phyloP scores from a whole-genome alignment of 2,329 filamentous ascomycete species.

The Cercospora berteroae region DNA sequence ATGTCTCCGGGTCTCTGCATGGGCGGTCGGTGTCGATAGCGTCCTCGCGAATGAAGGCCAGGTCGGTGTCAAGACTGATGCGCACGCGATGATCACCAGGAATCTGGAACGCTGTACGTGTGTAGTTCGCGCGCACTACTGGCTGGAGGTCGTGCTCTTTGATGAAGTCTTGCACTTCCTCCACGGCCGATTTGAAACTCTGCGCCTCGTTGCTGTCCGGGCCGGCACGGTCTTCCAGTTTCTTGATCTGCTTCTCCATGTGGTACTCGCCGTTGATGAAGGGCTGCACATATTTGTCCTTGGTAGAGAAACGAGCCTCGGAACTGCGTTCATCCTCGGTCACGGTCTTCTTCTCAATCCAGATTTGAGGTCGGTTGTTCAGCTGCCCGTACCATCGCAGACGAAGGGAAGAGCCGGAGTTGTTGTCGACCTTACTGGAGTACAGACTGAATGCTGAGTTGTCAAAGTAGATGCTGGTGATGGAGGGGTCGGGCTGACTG shows the following conservation, averaged over 20 bases:
- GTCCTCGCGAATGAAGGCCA: constrained; percentile 79
- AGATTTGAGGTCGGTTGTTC: constrained; percentile 72
- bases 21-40: constrained; percentile 77
- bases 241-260: constrained; percentile 85
- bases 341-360: constrained; percentile 85
- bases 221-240: constrained; percentile 75
- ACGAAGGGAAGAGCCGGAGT: constrained; percentile 77
- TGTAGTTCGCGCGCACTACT: constrained; percentile 86
- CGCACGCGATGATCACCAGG: constrained; percentile 86
- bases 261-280: constrained; percentile 86
- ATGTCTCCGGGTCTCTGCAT: constrained; percentile 81
- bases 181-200: constrained; percentile 67
- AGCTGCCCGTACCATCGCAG: constrained; percentile 91
- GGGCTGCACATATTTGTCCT: constrained; percentile 87
- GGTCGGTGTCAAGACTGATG: constrained; percentile 87
- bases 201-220: constrained; percentile 65
- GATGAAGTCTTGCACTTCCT: constrained; percentile 77
- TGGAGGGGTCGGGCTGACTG: constrained; percentile 74
- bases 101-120: constrained; percentile 92
- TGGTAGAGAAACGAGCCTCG: constrained; percentile 79
- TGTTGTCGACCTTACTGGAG: constrained; percentile 74
- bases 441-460: constrained; percentile 83
- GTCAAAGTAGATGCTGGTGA: constrained; percentile 96
- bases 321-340: constrained; percentile 72
- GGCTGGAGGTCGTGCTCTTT: constrained; percentile 75